Conservation (phyloP, 495 filamentous ascomycete genomes). For the Penicillium canescens region DNA sequence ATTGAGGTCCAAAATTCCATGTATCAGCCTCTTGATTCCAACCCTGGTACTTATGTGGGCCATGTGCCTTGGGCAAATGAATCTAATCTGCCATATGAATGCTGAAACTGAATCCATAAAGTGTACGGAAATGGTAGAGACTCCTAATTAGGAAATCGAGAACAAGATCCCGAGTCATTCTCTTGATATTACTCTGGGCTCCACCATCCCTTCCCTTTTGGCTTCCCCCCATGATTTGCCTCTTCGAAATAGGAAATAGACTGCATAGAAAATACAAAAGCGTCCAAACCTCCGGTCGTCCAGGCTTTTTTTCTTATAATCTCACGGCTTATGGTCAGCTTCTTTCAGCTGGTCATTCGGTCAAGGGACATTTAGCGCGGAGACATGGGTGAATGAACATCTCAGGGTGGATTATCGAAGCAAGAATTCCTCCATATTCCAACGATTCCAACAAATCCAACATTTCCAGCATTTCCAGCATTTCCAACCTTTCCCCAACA, state of each 20-base stretch:
- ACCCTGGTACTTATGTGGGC: neutral
- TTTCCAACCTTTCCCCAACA: too few species aligned
- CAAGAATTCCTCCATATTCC: conserved; percentile 5
- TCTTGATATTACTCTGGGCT: neutral
- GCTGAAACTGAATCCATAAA: too few species aligned
- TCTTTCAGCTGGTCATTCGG: conserved; percentile 1
- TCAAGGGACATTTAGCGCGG: neutral
- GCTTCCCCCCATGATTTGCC: neutral
- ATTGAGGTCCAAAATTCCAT: neutral
- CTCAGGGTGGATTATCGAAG: neutral
- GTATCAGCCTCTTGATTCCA: neutral
- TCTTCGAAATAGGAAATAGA: neutral
- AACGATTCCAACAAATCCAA: neutral
- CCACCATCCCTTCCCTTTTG: conserved; percentile 2
- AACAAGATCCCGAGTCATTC: too few species aligned
- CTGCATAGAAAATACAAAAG: neutral
- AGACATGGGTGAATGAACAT: neutral
- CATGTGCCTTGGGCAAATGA: neutral
- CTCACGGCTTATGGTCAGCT: conserved; percentile 10
- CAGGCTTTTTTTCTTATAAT: neutral
- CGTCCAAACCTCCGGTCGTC: neutral
- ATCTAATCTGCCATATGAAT: neutral
- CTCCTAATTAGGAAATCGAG: too few species aligned
- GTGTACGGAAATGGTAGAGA: too few species aligned
- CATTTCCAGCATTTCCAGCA: too few species aligned